Evolutionary conservation across 2,329 filamentous ascomycete genomes (phyloP), one percentile per base, ranked within the genome.

Genomic region (Fusarium domesticum): DNA sequence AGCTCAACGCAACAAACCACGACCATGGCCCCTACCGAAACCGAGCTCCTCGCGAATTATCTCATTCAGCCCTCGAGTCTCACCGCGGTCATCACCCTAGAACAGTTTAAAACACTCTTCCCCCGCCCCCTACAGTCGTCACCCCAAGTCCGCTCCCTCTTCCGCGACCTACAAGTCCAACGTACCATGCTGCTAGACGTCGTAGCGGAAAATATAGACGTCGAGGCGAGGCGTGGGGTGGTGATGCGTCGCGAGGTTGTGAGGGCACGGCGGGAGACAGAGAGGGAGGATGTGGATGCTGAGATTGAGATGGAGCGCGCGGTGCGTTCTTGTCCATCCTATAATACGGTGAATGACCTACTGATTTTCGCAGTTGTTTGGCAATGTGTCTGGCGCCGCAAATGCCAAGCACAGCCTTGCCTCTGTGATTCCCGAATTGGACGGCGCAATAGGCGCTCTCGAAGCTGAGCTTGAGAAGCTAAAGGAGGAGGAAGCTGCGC

Each of bases 141-240:
- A 36, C 79, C 85, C 0, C 81, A 85, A 43, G 76, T 92, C 37
- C 80, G 81, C 44, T 72, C 76, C 1, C 74, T 96, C 5, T 95
- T 95, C 63, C 81, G 86, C 37, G 87, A 93, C 63, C 75, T 95
- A 3, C 87, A 93, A 59, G 77, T 83, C 47, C 80, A 90, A 62
- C 81, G 89, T 42, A 81, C 84, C 49, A 75, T 77, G 37, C 72
- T 85, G 10, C 76, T 89, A 42, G 86, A 92, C 56, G 65, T 71
- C 4, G 83, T 95, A 12, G 75, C 81, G 59, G 64, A 66, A 7
- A 86, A 81, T 55, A 85, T 91, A 45, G 74, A 76, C 6, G 68
- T 70, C n/a, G 85, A 91, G 64, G 76, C 78, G 37, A 78, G 76
- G 58, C 72, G 76, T 23, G 84, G 84, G 19, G 77, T 75, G 50